These are phyloP conservation scores for Phytophthora megakarya DNA, from an alignment of 352 stramenopile genomes.

Conservation along the genomic window DNA sequence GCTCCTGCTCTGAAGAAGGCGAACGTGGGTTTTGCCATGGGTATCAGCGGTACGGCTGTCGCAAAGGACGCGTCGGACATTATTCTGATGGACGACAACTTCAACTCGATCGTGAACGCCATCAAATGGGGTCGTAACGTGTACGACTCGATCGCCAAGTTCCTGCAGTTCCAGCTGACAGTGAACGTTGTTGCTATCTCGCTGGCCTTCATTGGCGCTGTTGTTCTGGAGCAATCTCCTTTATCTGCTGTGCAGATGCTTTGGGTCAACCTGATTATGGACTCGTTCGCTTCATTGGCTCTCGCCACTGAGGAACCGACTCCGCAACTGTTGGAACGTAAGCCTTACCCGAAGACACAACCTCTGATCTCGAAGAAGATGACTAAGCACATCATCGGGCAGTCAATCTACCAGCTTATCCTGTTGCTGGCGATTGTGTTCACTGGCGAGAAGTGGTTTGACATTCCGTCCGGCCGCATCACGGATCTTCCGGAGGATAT, in stretches of 20 bases:
- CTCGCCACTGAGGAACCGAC: conserved; percentile 94
- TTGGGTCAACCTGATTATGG: conserved; percentile 98
- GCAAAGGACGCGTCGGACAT: conserved; percentile 96
- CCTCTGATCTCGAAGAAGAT: conserved; percentile 93
- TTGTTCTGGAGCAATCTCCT: conserved; percentile 65
- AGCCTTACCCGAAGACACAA: conserved; percentile 90
- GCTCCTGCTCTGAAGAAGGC: conserved; percentile 94
- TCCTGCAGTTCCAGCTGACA: conserved; percentile 97
- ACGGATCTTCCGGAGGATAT: conserved; percentile 55
- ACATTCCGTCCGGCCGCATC: conserved; percentile 45
- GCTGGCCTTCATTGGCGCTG: conserved; percentile 89
- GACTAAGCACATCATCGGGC: conserved; percentile 93
- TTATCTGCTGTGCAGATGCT: conserved; percentile 96
- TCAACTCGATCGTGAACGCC: conserved; percentile 95
- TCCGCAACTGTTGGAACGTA: conserved; percentile 82
- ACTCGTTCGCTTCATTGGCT: conserved; percentile 95
- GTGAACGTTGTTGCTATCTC: conserved; percentile 91
- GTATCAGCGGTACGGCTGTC: conserved; percentile 92
- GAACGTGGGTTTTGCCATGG: conserved; percentile 97
- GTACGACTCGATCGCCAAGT: conserved; percentile 97
- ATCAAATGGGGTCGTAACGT: conserved; percentile 96
- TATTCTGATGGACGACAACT: conserved; percentile 96
- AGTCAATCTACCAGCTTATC: conserved; percentile 91
- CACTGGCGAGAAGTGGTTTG: conserved; percentile 55
- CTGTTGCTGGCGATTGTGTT: conserved; percentile 90